phyloP scores from a whole-genome alignment of 2,329 filamentous ascomycete species.

The Sclerotinia trifoliorum region DNA sequence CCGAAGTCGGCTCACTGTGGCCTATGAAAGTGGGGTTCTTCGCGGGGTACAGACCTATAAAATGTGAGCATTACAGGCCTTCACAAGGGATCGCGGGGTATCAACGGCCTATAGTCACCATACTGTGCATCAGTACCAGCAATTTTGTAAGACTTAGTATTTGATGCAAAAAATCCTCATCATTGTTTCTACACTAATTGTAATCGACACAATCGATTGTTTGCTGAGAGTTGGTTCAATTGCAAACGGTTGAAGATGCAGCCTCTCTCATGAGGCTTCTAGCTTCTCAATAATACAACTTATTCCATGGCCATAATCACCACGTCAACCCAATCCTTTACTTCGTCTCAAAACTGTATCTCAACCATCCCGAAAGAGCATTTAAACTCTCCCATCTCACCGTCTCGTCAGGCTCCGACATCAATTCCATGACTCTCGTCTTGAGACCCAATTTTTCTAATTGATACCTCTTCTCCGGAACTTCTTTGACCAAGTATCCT shows the following conservation, averaged over 20 bases:
- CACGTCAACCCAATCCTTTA: slow-evolving; percentile 29
- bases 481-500: slow-evolving; percentile 67
- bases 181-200: slow-evolving; percentile 29
- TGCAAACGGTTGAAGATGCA: slow-evolving; percentile 13
- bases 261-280: slow-evolving; percentile 11
- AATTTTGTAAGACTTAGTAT: not conserved
- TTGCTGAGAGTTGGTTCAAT: not conserved
- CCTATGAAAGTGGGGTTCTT: not conserved
- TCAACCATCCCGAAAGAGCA: slow-evolving; percentile 72
- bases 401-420: slow-evolving; percentile 67
- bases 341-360: slow-evolving; percentile 61
- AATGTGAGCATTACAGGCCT: not conserved
- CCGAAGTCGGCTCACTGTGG: slow-evolving; percentile 14
- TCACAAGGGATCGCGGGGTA: not conserved
- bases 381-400: slow-evolving; percentile 73
- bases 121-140: not conserved
- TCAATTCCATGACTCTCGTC: slow-evolving; percentile 68
- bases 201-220: slow-evolving; percentile 19
- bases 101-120: not conserved
- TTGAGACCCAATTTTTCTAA: slow-evolving; percentile 69
- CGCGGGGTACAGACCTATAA: not conserved
- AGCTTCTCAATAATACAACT: slow-evolving; percentile 23
- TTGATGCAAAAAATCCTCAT: slow-evolving; percentile 10
- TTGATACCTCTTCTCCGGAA: slow-evolving; percentile 63
- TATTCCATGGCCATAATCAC: slow-evolving; percentile 11